Conservation (phyloP, 2,329 filamentous ascomycete species). For the Calonectria crousiana region DNA sequence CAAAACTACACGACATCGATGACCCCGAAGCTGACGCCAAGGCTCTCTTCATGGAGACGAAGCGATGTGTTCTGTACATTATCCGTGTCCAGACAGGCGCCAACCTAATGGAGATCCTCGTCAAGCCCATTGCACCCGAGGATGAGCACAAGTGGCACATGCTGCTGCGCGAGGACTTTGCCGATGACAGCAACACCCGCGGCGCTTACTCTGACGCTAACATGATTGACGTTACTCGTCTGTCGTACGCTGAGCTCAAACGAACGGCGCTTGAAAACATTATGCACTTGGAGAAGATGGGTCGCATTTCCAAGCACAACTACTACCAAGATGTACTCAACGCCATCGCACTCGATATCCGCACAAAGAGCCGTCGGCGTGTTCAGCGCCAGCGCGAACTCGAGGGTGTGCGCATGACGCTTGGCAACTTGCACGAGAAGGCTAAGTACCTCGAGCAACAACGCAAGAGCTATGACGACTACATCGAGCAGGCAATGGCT, state of each 20-base stretch:
- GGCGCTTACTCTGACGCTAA: constrained; percentile 92
- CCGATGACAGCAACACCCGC: constrained; percentile 73
- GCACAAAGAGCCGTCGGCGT: constrained; percentile 93
- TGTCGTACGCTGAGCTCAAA: constrained; percentile 94
- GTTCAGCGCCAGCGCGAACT: constrained; percentile 93
- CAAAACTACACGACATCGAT: constrained; percentile 89
- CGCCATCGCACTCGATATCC: constrained; percentile 94
- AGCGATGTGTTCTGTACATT: constrained; percentile 96
- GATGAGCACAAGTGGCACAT: constrained; percentile 91
- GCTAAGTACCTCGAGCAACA: constrained; percentile 94
- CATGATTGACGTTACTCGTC: constrained; percentile 88
- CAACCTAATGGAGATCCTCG: constrained; percentile 94
- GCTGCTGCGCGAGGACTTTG: constrained; percentile 85
- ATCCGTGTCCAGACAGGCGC: constrained; percentile 93
- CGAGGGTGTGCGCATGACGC: constrained; percentile 82
- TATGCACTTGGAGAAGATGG: constrained; percentile 86
- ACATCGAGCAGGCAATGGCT: constrained; percentile 98
- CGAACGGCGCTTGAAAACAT: constrained; percentile 94
- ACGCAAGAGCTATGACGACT: constrained; percentile 97
- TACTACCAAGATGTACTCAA: constrained; percentile 98
- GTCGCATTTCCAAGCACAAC: constrained; percentile 90
- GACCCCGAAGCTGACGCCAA: constrained; percentile 95
- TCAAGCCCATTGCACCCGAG: constrained; percentile 87
- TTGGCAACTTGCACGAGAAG: constrained; percentile 84
- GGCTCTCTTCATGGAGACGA: constrained; percentile 96